Evolutionary conservation across 2,329 filamentous ascomycete genomes (phyloP), one percentile per base, ranked within the genome.

Genomic region (Aspergillus ochraceus): DNA sequence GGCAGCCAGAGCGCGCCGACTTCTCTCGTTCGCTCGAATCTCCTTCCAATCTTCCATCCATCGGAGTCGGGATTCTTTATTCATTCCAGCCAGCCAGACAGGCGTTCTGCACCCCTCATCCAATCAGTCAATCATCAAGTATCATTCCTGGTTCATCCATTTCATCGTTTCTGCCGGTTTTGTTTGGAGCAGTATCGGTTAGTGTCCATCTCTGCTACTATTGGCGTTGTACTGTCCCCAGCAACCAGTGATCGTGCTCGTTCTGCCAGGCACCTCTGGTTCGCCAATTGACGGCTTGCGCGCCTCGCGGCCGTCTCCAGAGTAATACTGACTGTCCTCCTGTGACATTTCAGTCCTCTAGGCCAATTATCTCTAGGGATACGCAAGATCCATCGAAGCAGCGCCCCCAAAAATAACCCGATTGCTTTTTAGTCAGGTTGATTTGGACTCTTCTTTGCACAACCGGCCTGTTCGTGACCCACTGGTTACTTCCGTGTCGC

Each of bases 281-380:
- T 76, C 73, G 73, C 70, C 74, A 74, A 76, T 76, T 75, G 36
- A 42, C 36, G 14, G 66, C 58, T 64, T 69, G 62, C 67, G 64
- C 64, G 64, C 64, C 66, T 63, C 57, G 63, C 64, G 66, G 63
- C 64, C 62, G 63, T 68, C 66, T 63, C 69, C 67, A 71, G 64
- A 67, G 64, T 55, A 63, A 59, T 58, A 50, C 53, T 42, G 55
- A 47, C 49, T 56, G 49, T 53, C 58, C 54, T 59, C 60, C 58
- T 60, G 58, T 54, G 62, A 64, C 60, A 63, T 60, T 64, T 62
- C 26, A 29, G 59, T 54, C 29, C 60, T 53, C 36, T 49, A 58
- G 56, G 58, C 62, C 52, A 59, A 62, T 62, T 59, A 59, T 30
- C 46, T 55, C 22, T 42, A 5, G 36, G 19, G 30, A 55, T 57